A percentile compares a stretch with the other conserved stretches of the same genome.
Conservation (phyloP, 805 yeast genomes). For the Starmerella bacillaris region DNA sequence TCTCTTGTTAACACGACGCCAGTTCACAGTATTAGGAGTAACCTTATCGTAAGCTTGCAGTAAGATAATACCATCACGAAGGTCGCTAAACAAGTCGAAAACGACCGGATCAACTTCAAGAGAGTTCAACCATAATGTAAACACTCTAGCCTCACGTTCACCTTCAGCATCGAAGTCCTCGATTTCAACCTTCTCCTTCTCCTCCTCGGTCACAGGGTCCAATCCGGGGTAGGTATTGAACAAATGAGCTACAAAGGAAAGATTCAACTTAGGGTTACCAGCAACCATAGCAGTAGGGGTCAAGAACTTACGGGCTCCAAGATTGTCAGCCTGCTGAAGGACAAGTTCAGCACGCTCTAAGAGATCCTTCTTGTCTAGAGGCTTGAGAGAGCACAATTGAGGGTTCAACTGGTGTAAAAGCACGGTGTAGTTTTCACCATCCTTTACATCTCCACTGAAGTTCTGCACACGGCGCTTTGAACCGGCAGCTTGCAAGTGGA, state of each 20-base stretch:
- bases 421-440: constrained; percentile 89
- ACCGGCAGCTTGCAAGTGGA: constrained; percentile 81
- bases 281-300: constrained; percentile 85
- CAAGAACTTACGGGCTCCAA: constrained; percentile 83
- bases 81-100: constrained; percentile 76
- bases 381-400: constrained; percentile 58
- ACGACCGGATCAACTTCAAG: constrained; percentile 92
- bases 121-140: constrained; percentile 92
- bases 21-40: constrained; percentile 75
- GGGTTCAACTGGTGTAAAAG: constrained; percentile 79
- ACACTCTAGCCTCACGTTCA: constrained; percentile 96
- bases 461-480: constrained; percentile 74
- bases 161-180: constrained; percentile 99
- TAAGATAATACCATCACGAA: constrained; percentile 77
- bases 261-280: constrained; percentile 89
- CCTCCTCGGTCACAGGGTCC: constrained; percentile 76
- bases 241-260: constrained; percentile 92
- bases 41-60: constrained; percentile 92
- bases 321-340: constrained; percentile 68
- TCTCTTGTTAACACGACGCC: constrained; percentile 63
- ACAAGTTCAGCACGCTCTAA: constrained; percentile 75
- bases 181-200: constrained; percentile 66
- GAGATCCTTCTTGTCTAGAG: constrained; percentile 61
- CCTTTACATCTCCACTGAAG: constrained; percentile 73
- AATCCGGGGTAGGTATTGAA: constrained; percentile 94